Evolutionary conservation across 2,329 filamentous ascomycete species (phyloP), one percentile per base, ranked within the genome.

Genomic region (Penicillium crustosum): DNA sequence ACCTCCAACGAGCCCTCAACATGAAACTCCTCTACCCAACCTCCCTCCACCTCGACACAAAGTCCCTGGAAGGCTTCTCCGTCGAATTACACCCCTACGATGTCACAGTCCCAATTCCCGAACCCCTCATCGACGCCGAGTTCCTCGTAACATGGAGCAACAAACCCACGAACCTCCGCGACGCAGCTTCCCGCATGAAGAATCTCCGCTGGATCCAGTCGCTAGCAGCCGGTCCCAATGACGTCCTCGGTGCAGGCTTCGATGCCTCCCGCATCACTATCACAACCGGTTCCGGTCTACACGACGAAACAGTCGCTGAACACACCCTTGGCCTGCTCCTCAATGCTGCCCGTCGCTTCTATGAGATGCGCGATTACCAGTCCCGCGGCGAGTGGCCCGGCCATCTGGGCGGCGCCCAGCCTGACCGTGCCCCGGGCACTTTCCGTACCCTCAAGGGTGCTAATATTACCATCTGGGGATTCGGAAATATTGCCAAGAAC

Each of bases 11-110:
- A 2, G n/a, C 27, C 13, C 23, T 38, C 55, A 63, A 27, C 7
- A 67, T 68, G 84, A 88, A 88, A 77, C 82, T 88, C 63, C 83
- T 88, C 62, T 87, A 88, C 76, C 86, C 86, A 50, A 87, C 83
- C 55, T 87, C 85, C 3, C 79, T 88, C 61, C 77, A 76, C 53
- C 80, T 88, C 70, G 80, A 87, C 75, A 66, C 80, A 58, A 61
- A 78, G 60, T 77, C 75, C 68, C 78, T 88, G 58, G 74, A 86
- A 64, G 85, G 84, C 66, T 87, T 86, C 77, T 77, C 80, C 48
- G 79, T 83, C 45, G 71, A 78, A 2, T 79, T 87, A n/a, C 78
- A 84, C 65, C 70, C 83, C 17, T 88, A 88, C 77, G 81, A 88
- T 66, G 82, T 83, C 61, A 83, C 82, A 63, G 61, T 74, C 52